Conservation (phyloP, 495 filamentous ascomycete genomes). For the Hyaloscypha bicolor region DNA sequence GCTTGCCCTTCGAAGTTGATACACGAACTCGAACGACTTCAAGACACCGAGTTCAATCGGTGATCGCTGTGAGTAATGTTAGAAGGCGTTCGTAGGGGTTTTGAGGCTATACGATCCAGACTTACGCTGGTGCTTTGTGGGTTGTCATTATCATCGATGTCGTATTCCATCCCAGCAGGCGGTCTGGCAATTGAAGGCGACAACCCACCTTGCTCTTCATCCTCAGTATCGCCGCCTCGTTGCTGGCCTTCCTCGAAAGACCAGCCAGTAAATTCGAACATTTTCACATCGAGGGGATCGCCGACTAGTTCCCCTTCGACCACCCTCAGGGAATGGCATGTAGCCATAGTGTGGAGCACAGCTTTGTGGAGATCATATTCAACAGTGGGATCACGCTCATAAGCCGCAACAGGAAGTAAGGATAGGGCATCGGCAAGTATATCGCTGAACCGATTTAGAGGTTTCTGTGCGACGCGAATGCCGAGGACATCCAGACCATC, state of each 20-base stretch:
- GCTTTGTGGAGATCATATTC: constrained; percentile 68
- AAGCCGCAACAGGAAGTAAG: constrained; percentile 55
- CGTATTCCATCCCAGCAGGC: constrained; percentile 61
- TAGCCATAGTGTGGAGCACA: constrained; percentile 92
- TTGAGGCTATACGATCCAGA: constrained; percentile 6
- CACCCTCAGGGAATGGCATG: constrained; percentile 87
- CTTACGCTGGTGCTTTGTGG: constrained; percentile 35
- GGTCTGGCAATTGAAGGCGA: constrained; percentile 85
- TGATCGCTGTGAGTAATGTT: constrained; percentile 30
- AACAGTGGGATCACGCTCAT: constrained; percentile 56
- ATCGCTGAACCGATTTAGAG: constrained; percentile 56
- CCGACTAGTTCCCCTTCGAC: constrained; percentile 89
- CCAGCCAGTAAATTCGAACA: constrained; percentile 99
- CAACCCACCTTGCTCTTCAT: constrained; percentile 67
- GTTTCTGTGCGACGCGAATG: constrained; percentile 68
- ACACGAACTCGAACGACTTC: constrained; percentile 94
- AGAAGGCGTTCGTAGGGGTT: constrained; percentile 4
- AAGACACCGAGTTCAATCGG: constrained; percentile 82
- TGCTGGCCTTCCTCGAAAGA: constrained; percentile 84
- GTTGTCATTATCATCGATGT: constrained; percentile 48
- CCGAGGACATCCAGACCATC: constrained; percentile 96
- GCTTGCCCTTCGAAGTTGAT: constrained; percentile 89
- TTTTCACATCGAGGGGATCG: constrained; percentile 95
- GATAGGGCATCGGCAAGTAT: constrained; percentile 48
- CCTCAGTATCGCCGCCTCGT: constrained; percentile 53